phyloP scores from a whole-genome alignment of 805 yeast species.

The Lipomyces japonicus region DNA sequence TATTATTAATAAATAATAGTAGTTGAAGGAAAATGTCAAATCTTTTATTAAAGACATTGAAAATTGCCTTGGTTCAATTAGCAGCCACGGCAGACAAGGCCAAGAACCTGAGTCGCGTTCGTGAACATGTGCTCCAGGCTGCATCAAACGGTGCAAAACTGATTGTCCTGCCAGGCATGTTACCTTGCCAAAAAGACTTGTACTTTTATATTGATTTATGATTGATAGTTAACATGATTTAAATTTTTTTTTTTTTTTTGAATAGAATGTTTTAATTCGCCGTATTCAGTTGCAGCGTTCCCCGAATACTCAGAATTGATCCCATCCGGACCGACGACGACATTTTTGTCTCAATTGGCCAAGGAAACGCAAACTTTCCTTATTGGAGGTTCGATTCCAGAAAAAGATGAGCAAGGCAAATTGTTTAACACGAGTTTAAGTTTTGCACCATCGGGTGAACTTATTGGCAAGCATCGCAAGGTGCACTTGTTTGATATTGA shows the following conservation, averaged over 20 bases:
- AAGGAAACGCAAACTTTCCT: slow-evolving; percentile 56
- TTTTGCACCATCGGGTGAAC: slow-evolving; percentile 65
- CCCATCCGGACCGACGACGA: slow-evolving; percentile 63
- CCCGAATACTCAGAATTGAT: slow-evolving; percentile 84
- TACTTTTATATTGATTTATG: not conserved
- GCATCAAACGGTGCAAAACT: slow-evolving; percentile 62
- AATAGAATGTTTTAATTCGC: slow-evolving; percentile 88
- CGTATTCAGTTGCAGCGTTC: slow-evolving; percentile 84
- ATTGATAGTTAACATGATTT: not conserved
- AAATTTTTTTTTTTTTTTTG: not conserved
- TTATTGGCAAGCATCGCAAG: slow-evolving; percentile 85
- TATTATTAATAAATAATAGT: too few relatives aligned
- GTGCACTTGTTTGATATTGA: slow-evolving; percentile 90
- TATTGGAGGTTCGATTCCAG: slow-evolving; percentile 93
- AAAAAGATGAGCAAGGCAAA: slow-evolving; percentile 54
- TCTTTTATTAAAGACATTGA: slow-evolving; percentile 9
- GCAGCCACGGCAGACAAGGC: slow-evolving; percentile 76
- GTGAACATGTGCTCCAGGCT: slow-evolving; percentile 62
- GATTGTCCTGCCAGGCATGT: slow-evolving; percentile 64
- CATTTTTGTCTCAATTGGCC: slow-evolving; percentile 64
- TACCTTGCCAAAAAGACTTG: not conserved
- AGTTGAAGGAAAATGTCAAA: slow-evolving; percentile 9
- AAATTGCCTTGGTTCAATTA: slow-evolving; percentile 76
- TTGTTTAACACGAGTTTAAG: slow-evolving; percentile 71
- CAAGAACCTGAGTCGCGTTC: slow-evolving; percentile 69